Evolutionary conservation across 78 protist genomes (phyloP).

Genomic region (Emiliania huxleyi): DNA sequence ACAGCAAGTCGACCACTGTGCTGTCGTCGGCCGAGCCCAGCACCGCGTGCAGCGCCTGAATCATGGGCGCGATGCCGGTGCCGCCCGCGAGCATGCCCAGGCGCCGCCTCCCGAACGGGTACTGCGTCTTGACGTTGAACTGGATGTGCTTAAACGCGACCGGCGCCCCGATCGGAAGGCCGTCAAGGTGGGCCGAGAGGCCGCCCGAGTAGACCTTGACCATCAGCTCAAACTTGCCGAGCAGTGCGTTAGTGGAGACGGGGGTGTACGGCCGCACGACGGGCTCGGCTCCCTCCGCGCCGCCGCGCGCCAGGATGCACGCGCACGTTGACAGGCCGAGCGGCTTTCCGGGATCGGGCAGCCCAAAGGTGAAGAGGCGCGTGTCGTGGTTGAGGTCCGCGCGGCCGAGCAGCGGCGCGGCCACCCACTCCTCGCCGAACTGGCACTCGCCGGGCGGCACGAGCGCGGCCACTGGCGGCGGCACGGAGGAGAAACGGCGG

Average conservation of each 20-base stretch:
- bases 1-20: slow-evolving; percentile 61
- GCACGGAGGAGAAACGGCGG: too few species aligned
- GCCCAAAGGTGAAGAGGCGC: not conserved
- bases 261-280: slow-evolving; percentile 79
- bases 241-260: slow-evolving; percentile 47
- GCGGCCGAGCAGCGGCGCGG: not conserved
- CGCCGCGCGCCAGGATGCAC: not conserved
- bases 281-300: not conserved
- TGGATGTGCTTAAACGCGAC: not conserved
- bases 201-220: slow-evolving; percentile 37
- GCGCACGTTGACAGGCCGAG: not conserved
- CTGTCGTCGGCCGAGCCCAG: slow-evolving; percentile 54
- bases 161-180: not conserved
- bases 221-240: slow-evolving; percentile 66
- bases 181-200: not conserved
- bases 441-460: not conserved
- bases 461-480: not conserved
- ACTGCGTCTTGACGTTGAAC: not conserved
- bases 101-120: not conserved
- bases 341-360: not conserved
- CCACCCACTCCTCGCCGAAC: not conserved
- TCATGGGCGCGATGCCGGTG: slow-evolving; percentile 82
- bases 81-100: slow-evolving; percentile 81
- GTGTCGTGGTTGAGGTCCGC: not conserved
- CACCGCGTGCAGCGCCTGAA: slow-evolving; percentile 68